Evolutionary conservation across 768 basidiomycete genomes (phyloP), one percentile per base, ranked within the genome.

Genomic region (Boletus sp.): DNA sequence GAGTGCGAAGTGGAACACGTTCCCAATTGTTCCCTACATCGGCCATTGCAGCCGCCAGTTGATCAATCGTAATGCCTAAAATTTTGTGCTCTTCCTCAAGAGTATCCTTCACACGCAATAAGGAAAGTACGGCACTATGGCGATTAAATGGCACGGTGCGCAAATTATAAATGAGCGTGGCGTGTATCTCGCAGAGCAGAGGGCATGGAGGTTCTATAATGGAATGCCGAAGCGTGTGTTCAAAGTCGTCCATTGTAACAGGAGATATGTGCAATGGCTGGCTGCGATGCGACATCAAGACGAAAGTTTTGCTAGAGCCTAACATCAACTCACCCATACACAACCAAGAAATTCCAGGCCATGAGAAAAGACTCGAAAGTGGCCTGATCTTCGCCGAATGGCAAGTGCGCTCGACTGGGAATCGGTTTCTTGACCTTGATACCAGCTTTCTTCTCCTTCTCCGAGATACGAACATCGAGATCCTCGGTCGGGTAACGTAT

Each of bases 401-500:
- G 89, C 50, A 93, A 74, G 12, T 78, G 77, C 2, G 73, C 69
- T 50, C 81, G 78, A 64, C 83, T 89, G 5, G 89, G 83, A 47
- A 80, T 64, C 24, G 92, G 92, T 57, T 89, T 78, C 65, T 79
- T 81, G 30, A 87, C 71, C 63, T 80, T 85, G 73, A 83, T 79
- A 7, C 92, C 91, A 4, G 86, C 84, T 65, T 87, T 90, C 73
- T 85, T 90, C 70, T 94, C 92, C 71, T 87, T 90, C 48, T 92
- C 90, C 29, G 84, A 78, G 50, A 93, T 71, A 54, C 81, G 81
- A 58, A 96, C 84, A 68, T 94, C 92, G 45, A 96, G 77, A 71
- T 96, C 93, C 72, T 97, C 94, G 1, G 92, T 93, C 0, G 94
- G 94, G 71, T 96, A 97, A 49, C 94, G 90, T 62, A 95, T 73